Percentiles rank a stretch among this genome's conserved stretches.
Evolutionary conservation across 1,139 yeast species (phyloP).

Genomic region (Candida smagusa): DNA sequence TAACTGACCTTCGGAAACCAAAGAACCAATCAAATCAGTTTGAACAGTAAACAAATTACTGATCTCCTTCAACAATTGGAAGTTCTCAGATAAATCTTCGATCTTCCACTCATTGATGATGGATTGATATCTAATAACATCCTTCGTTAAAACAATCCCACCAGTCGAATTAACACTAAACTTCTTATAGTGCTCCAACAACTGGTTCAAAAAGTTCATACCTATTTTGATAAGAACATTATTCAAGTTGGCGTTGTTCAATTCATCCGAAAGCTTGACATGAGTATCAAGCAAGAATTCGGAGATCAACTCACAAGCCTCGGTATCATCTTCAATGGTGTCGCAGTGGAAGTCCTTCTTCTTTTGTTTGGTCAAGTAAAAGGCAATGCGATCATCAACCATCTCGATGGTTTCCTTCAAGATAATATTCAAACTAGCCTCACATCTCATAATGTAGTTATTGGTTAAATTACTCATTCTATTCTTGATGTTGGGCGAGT

Average conservation of each 20-base stretch:
- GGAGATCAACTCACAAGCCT: conserved; percentile 64
- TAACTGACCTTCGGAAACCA: conserved; percentile 80
- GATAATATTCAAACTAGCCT: conserved; percentile 65
- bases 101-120: conserved; percentile 71
- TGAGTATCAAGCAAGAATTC: conserved; percentile 49
- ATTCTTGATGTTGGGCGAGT: conserved; percentile 58
- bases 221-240: conserved; percentile 61
- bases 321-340: conserved; percentile 61
- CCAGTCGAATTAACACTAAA: conserved; percentile 79
- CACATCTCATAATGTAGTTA: conserved; percentile 64
- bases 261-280: conserved; percentile 27
- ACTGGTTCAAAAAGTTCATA: conserved; percentile 50
- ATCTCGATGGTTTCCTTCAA: conserved; percentile 56
- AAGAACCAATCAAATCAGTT: conserved; percentile 61
- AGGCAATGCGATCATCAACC: conserved; percentile 44
- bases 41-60: conserved; percentile 85
- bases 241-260: conserved; percentile 54
- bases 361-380: conserved; percentile 58
- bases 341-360: conserved; percentile 56
- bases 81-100: conserved; percentile 61
- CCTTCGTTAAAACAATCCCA: conserved; percentile 81
- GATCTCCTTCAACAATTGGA: conserved; percentile 73
- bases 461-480: conserved; percentile 66
- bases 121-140: conserved; percentile 74
- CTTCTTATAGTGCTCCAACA: conserved; percentile 73